phyloP scores from a whole-genome alignment of 1,284 basidiomycete species.

The Tetrapyrgos nigripes region DNA sequence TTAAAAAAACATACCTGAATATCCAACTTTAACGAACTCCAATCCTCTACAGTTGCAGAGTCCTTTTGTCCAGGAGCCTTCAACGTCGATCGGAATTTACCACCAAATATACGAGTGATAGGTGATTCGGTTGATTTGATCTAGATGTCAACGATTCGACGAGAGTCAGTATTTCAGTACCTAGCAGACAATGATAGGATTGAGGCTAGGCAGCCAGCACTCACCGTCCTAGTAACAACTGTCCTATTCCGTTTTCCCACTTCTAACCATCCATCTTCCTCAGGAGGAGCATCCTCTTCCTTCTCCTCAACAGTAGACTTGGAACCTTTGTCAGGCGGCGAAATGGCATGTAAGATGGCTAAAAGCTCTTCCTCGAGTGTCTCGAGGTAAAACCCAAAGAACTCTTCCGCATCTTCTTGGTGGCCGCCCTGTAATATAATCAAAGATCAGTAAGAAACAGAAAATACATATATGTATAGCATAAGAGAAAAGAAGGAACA shows the following conservation, averaged over 20 bases:
- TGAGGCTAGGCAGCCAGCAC: conserved; percentile 32
- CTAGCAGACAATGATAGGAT: neutral
- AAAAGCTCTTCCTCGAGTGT: conserved; percentile 94
- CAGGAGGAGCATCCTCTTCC: conserved; percentile 47
- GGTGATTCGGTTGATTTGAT: conserved; percentile 86
- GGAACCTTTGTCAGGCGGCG: conserved; percentile 26
- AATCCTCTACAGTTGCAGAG: conserved; percentile 91
- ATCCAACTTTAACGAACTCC: conserved; percentile 89
- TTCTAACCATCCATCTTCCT: conserved; percentile 86
- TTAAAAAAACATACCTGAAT: conserved; percentile 67
- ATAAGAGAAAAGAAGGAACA: conserved; percentile 22
- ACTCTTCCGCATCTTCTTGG: conserved; percentile 97
- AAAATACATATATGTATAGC: conserved; percentile 7
- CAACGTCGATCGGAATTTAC: conserved; percentile 90
- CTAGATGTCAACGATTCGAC: conserved; percentile 39
- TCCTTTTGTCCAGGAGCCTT: conserved; percentile 85
- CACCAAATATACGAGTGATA: conserved; percentile 92
- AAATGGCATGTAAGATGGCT: conserved; percentile 60
- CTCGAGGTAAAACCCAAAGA: conserved; percentile 97
- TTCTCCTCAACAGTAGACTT: conserved; percentile 44
- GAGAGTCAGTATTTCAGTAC: neutral
- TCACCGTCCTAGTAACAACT: conserved; percentile 82
- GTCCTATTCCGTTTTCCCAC: conserved; percentile 91
- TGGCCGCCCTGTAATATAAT: conserved; percentile 73
- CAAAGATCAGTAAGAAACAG: conserved; percentile 1